Percentiles rank a stretch among this genome's conserved stretches.
phyloP scores from a whole-genome alignment of 805 yeast species.

The Maudiozyma pseudohumilis region DNA sequence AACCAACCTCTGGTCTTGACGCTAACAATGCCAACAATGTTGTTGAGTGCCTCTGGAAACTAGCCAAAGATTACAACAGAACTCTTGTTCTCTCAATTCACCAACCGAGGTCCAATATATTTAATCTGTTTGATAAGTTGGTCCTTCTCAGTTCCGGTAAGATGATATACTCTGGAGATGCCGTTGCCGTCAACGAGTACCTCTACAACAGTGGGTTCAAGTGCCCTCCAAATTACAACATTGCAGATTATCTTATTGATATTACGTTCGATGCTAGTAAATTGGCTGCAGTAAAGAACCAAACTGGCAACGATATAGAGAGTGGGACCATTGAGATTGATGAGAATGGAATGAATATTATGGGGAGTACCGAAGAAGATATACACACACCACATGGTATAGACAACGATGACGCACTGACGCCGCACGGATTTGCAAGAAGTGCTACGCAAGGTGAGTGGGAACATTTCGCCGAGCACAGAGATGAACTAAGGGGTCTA shows the following conservation, averaged over 20 bases:
- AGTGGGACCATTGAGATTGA: slow-evolving; percentile 2
- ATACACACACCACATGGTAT: neutral
- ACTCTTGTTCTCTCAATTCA: slow-evolving; percentile 91
- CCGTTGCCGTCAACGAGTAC: slow-evolving; percentile 62
- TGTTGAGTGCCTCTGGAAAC: slow-evolving; percentile 67
- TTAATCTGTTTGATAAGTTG: slow-evolving; percentile 77
- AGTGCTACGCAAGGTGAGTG: slow-evolving; percentile 66
- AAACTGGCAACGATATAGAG: slow-evolving; percentile 1
- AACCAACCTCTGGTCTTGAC: slow-evolving; percentile 93
- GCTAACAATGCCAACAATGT: slow-evolving; percentile 90
- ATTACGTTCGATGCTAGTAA: slow-evolving; percentile 54
- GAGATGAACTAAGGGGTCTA: slow-evolving; percentile 49
- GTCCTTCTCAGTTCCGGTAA: slow-evolving; percentile 76
- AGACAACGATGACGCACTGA: neutral
- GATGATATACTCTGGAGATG: slow-evolving; percentile 80
- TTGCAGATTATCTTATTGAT: slow-evolving; percentile 90
- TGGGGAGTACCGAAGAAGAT: neutral
- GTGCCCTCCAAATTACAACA: slow-evolving; percentile 84
- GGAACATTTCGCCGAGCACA: slow-evolving; percentile 75
- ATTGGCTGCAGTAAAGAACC: neutral
- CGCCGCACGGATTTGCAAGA: slow-evolving; percentile 5
- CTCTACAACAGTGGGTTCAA: slow-evolving; percentile 64
- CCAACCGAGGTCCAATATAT: slow-evolving; percentile 95
- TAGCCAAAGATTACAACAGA: slow-evolving; percentile 72
- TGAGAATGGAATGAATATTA: neutral